These are phyloP conservation scores for Penicillium griseofulvum DNA, from an alignment of 2,329 filamentous ascomycete genomes.

Conservation along the genomic window DNA sequence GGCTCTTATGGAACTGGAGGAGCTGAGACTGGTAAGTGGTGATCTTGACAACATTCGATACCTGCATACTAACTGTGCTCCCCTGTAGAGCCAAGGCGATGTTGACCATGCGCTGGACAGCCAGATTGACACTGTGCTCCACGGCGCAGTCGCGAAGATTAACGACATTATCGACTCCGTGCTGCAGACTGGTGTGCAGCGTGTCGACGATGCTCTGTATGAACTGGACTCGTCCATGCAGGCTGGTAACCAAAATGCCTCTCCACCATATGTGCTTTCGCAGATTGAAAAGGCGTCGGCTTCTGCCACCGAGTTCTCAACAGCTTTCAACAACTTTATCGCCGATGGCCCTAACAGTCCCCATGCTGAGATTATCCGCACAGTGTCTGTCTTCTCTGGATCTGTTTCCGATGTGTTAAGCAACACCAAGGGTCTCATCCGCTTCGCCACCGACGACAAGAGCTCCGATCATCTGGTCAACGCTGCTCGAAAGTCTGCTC, in stretches of 20 bases:
- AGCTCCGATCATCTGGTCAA: conserved; percentile 83
- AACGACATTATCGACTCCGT: conserved; percentile 98
- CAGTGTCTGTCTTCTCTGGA: conserved; percentile 84
- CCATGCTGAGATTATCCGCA: conserved; percentile 88
- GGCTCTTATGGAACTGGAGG: conserved; percentile 86
- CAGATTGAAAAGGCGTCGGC: conserved; percentile 96
- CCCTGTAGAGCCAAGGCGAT: conserved; percentile 61
- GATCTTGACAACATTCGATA: background rate
- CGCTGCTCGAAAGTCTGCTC: conserved; percentile 78
- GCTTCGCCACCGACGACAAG: conserved; percentile 92
- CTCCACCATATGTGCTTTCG: conserved; percentile 88
- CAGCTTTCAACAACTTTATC: conserved; percentile 97
- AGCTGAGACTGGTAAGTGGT: conserved; percentile 62
- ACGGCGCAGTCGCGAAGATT: conserved; percentile 86
- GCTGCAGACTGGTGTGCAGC: conserved; percentile 84
- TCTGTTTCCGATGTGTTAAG: conserved; percentile 90
- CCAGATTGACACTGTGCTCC: conserved; percentile 84
- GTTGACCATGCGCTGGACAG: conserved; percentile 80
- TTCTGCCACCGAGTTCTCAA: conserved; percentile 94
- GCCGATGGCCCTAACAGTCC: conserved; percentile 90
- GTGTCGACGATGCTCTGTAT: conserved; percentile 94
- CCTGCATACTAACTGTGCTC: background rate
- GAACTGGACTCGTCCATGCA: conserved; percentile 98
- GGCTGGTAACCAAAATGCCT: conserved; percentile 96
- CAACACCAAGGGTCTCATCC: conserved; percentile 92